Percentiles rank a stretch among this genome's conserved stretches.
phyloP scores from a whole-genome alignment of 768 basidiomycete genomes.

The Lyophyllum shimeji region DNA sequence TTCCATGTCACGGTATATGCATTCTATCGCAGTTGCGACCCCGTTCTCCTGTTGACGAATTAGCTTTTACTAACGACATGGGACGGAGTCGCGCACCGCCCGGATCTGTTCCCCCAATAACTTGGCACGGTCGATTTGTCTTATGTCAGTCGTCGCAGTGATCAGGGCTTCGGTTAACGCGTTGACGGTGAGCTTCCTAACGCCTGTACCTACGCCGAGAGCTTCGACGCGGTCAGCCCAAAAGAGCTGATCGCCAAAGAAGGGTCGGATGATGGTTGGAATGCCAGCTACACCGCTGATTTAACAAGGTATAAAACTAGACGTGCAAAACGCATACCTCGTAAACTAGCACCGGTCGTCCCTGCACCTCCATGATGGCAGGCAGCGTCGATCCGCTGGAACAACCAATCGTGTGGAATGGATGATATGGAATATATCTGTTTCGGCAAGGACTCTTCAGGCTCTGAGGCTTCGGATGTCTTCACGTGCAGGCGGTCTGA shows the following conservation, averaged over 20 bases:
- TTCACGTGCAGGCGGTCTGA: slow-evolving; percentile 84
- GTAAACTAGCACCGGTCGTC: slow-evolving; percentile 90
- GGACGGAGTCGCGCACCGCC: slow-evolving; percentile 44
- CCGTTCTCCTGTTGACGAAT: slow-evolving; percentile 75
- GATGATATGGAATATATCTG: slow-evolving; percentile 85
- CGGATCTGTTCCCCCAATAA: slow-evolving; percentile 86
- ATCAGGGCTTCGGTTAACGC: slow-evolving; percentile 75
- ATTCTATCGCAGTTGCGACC: slow-evolving; percentile 90
- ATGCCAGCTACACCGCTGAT: slow-evolving; percentile 72
- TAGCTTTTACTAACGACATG: slow-evolving; percentile 1
- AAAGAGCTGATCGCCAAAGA: slow-evolving; percentile 98
- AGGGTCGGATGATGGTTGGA: slow-evolving; percentile 94
- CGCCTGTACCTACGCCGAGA: slow-evolving; percentile 84
- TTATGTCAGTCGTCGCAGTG: slow-evolving; percentile 82
- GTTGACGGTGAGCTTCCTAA: slow-evolving; percentile 85
- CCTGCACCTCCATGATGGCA: slow-evolving; percentile 99
- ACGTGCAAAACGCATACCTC: slow-evolving; percentile 52
- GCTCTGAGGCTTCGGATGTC: slow-evolving; percentile 54
- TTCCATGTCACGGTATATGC: slow-evolving; percentile 94
- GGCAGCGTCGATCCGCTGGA: slow-evolving; percentile 90
- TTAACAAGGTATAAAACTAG: background rate
- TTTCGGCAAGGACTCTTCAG: slow-evolving; percentile 69
- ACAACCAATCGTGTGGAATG: slow-evolving; percentile 95
- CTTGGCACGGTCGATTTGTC: slow-evolving; percentile 85
- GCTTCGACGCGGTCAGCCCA: slow-evolving; percentile 99